Conservation (phyloP, 352 stramenopile genomes). For the Phytophthora chlamydospora region DNA sequence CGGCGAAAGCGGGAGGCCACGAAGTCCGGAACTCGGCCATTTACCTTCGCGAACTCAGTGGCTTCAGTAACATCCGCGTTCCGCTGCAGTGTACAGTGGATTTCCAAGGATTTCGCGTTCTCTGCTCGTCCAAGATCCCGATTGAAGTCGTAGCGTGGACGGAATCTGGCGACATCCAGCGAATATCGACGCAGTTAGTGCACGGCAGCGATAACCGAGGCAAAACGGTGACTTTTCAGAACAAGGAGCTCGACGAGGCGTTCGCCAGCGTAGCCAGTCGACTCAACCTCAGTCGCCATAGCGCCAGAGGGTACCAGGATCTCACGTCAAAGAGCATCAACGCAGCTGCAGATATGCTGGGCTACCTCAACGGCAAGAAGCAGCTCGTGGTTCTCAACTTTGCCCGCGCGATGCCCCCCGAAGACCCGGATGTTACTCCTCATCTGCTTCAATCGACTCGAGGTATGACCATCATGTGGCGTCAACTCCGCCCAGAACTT, state of each 20-base stretch:
- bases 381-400: conserved; percentile 86
- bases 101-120: conserved; percentile 87
- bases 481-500: conserved; percentile 89
- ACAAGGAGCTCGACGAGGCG: conserved; percentile 77
- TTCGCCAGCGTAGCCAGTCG: conserved; percentile 59
- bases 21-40: conserved; percentile 84
- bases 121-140: conserved; percentile 86
- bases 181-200: conserved; percentile 80
- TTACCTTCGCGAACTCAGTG: conserved; percentile 61
- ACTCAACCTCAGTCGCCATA: conserved; percentile 89
- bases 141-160: conserved; percentile 77
- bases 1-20: conserved; percentile 85
- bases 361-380: conserved; percentile 67
- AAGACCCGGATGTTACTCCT: conserved; percentile 81
- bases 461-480: conserved; percentile 93
- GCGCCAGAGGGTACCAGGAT: conserved; percentile 86
- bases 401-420: conserved; percentile 82
- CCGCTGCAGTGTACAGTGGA: conserved; percentile 88
- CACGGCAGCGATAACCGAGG: conserved; percentile 86
- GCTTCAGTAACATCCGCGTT: conserved; percentile 51
- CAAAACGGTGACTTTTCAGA: conserved; percentile 79
- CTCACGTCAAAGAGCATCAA: conserved; percentile 86
- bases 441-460: conserved; percentile 82
- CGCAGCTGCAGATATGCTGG: conserved; percentile 80
- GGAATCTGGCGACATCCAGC: conserved; percentile 68